A percentile compares a stretch with the other conserved stretches of the same genome.
Evolutionary conservation across 345 rosid genomes (phyloP).

Genomic region (Citrus cavaleriei): DNA sequence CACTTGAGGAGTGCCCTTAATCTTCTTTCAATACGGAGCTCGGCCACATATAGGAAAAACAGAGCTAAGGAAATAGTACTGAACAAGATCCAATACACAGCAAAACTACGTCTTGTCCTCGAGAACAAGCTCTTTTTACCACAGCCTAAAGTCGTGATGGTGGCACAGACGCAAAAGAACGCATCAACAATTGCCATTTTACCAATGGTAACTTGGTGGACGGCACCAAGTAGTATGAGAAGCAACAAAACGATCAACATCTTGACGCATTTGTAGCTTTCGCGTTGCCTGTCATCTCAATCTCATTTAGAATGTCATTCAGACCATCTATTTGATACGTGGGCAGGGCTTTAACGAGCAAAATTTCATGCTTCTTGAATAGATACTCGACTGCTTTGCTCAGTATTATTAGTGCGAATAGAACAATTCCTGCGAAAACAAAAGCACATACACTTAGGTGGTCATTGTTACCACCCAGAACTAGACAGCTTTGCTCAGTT

Average conservation of each 20-base stretch:
- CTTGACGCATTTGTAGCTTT: constrained; percentile 50
- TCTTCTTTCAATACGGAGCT: constrained; percentile 52
- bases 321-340: constrained; percentile 36
- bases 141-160: constrained; percentile 72
- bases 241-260: constrained; percentile 34
- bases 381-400: constrained; percentile 73
- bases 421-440: constrained; percentile 47
- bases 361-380: constrained; percentile 73
- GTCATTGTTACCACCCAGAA: no score
- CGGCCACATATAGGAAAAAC: constrained; percentile 61
- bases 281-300: constrained; percentile 29
- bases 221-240: constrained; percentile 43
- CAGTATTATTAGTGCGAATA: constrained; percentile 46
- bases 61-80: constrained; percentile 64
- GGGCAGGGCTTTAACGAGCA: constrained; percentile 62
- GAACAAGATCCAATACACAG: constrained; percentile 63
- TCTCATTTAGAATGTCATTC: constrained; percentile 44
- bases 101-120: constrained; percentile 52
- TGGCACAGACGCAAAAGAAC: constrained; percentile 73
- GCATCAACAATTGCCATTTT: constrained; percentile 44
- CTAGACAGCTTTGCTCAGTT: no score
- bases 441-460: no score
- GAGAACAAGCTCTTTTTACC: constrained; percentile 66
- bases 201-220: constrained; percentile 44
- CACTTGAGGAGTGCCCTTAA: constrained; percentile 54